Evolutionary conservation across 257 asterid genomes (phyloP).

Genomic region (Solanum bulbocastanum): DNA sequence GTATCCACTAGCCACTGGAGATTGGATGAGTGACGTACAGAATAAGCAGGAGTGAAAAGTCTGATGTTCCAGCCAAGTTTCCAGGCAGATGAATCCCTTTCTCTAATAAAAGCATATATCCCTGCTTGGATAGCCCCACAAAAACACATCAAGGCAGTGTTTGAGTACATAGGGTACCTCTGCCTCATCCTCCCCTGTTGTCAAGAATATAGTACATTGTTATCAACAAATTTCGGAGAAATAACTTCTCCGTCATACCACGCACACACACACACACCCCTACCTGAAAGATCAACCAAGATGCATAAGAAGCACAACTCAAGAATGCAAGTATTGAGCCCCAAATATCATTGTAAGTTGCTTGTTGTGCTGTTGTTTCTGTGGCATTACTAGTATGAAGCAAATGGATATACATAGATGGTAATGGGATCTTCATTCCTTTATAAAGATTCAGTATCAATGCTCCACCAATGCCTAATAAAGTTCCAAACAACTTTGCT

Average conservation of each 20-base stretch:
- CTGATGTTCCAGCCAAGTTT: constrained; percentile 30
- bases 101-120: constrained; percentile 5
- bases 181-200: constrained; percentile 16
- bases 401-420: constrained; percentile 5
- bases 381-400: not conserved
- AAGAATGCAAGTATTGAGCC: constrained; percentile 19
- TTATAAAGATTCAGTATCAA: constrained; percentile 21
- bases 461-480: constrained; percentile 26
- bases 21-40: not conserved
- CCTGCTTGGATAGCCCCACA: constrained; percentile 17
- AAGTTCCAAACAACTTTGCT: constrained; percentile 24
- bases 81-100: constrained; percentile 20
- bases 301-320: constrained; percentile 17
- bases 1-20: not conserved
- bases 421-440: constrained; percentile 10
- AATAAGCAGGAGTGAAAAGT: constrained; percentile 17
- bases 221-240: not conserved
- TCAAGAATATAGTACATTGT: not conserved
- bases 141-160: constrained; percentile 18
- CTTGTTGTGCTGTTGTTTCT: not conserved
- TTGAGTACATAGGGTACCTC: constrained; percentile 19
- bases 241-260: not conserved
- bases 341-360: not conserved
- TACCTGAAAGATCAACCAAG: constrained; percentile 35
- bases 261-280: not conserved